Evolutionary conservation across 2,329 filamentous ascomycete species (phyloP).

Genomic region (Grosmannia serpens): DNA sequence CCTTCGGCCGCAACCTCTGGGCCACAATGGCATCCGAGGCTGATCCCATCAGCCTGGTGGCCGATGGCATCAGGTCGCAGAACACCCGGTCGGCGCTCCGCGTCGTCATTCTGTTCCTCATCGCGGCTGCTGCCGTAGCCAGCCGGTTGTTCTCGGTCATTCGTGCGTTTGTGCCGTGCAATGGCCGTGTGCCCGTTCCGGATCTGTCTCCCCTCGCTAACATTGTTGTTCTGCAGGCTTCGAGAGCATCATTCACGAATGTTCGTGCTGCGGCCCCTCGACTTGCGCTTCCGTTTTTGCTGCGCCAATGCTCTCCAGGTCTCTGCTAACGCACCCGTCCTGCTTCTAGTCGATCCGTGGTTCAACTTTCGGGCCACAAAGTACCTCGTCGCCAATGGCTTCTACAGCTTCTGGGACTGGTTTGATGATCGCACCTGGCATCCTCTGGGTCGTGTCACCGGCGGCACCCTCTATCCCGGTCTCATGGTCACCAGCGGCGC

Average conservation of each 20-base stretch:
- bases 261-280: conserved; percentile 43
- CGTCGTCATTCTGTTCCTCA: conserved; percentile 79
- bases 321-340: conserved; percentile 14
- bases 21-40: conserved; percentile 19
- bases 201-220: background rate
- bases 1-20: conserved; percentile 25
- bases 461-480: conserved; percentile 95
- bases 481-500: conserved; percentile 97
- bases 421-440: conserved; percentile 99
- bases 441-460: conserved; percentile 92
- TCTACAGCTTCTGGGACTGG: conserved; percentile 99
- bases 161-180: conserved; percentile 48
- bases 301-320: conserved; percentile 3
- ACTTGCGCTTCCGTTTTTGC: conserved; percentile 10
- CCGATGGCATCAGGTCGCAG: conserved; percentile 67
- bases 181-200: background rate
- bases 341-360: conserved; percentile 80
- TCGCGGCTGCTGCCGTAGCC: conserved; percentile 81
- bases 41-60: conserved; percentile 42
- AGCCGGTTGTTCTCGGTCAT: conserved; percentile 98
- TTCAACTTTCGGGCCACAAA: conserved; percentile 99
- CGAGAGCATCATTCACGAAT: conserved; percentile 99
- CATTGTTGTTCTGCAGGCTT: conserved; percentile 48
- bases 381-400: conserved; percentile 92
- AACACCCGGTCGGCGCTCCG: conserved; percentile 78